Base-by-base conservation (phyloP, 352 stramenopile species). In the Phytophthora cactorum region DNA sequence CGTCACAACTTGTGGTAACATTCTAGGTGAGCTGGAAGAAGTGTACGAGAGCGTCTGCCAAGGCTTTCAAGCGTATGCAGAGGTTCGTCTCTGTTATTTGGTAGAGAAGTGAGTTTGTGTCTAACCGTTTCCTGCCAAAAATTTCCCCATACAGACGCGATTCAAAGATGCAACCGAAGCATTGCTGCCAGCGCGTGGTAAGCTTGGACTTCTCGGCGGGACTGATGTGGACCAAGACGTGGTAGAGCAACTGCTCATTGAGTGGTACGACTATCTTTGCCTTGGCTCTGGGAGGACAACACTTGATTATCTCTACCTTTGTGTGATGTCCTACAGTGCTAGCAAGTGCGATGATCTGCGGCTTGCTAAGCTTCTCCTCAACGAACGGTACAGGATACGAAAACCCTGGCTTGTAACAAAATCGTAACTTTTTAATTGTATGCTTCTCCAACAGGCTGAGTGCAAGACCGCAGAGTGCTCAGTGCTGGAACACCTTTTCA, bases 401-500 rank as follows among this genome's bases (percentile, higher is more conserved):
- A 43, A n/a, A 3, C 7, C 29, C 36, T 43, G 36, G 36, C 12
- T 3, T 38, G 27, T 52, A 34, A 45, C 9, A 22, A n/a, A 34
- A 22, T 31, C 9, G 9, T 63, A 63, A 68, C 29, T 44, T 59
- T 52, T 1, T 10, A n/a, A 44, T 15, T 29, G 54, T 47, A 15
- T 27, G 27, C 17, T 51, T 9, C 7, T 12, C 8, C 32, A 3
- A 3, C 68, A 92, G 84, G 32, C 56, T 96, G 55, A 92, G 82
- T 61, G 60, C 81, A 17, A 81, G 83, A 27, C 82, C 88, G 17
- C 88, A 96, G 43, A 94, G 83, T 49, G 88, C 88, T 3, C 88
- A 96, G 63, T 84, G 82, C 36, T 96, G 88, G 88, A 88, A 82
- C 57, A 79, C 78, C 8, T 95, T 86, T 66, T 93, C 82, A 32